Conservation (phyloP, 768 basidiomycete genomes). For the Leccinum sublutescens region DNA sequence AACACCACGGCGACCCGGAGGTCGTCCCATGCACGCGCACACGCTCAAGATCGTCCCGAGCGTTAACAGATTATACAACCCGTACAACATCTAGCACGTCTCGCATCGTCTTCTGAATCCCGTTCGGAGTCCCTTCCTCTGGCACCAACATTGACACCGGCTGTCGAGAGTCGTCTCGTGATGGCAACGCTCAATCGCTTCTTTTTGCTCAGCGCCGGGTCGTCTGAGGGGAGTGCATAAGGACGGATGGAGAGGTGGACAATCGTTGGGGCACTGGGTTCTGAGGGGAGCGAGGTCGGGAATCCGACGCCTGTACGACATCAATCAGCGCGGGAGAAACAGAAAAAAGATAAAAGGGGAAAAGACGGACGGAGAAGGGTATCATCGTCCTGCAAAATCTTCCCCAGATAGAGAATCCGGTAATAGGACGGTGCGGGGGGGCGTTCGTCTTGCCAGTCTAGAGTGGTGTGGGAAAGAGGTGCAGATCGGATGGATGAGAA, state of each 20-base stretch:
- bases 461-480: background rate
- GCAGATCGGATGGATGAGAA: background rate
- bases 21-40: background rate
- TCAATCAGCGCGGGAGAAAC: conserved; percentile 8
- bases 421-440: conserved; percentile 77
- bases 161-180: conserved; percentile 22
- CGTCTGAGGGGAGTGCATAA: conserved; percentile 48
- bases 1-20: background rate
- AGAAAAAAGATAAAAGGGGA: background rate
- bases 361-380: conserved; percentile 57
- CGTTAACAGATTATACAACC: conserved; percentile 41
- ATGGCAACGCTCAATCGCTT: conserved; percentile 33
- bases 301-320: conserved; percentile 30
- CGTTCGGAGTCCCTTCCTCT: conserved; percentile 1
- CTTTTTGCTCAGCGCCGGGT: conserved; percentile 57
- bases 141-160: background rate
- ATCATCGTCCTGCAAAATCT: conserved; percentile 83
- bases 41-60: background rate
- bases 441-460: conserved; percentile 78
- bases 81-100: conserved; percentile 34
- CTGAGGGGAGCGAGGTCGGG: conserved; percentile 26
- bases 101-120: conserved; percentile 15
- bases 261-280: conserved; percentile 47
- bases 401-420: conserved; percentile 72
- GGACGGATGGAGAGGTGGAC: conserved; percentile 75